Evolutionary conservation across 2,329 filamentous ascomycete species (phyloP).

Genomic region (Talaromyces atroroseus): DNA sequence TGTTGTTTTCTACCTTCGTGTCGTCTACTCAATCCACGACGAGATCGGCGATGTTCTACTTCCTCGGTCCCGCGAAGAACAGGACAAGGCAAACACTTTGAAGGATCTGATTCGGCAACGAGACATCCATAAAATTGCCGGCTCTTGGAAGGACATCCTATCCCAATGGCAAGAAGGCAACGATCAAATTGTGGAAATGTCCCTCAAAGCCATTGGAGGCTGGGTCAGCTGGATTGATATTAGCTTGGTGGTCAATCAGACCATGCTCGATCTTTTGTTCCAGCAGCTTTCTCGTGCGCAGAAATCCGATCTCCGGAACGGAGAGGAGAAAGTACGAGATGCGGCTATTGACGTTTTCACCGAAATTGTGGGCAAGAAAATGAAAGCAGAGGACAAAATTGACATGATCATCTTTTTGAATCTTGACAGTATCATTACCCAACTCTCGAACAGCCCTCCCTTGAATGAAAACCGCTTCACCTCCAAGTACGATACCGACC

Average conservation of each 20-base stretch:
- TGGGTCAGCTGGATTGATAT: constrained; percentile 99
- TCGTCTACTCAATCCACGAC: constrained; percentile 86
- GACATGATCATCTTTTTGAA: constrained; percentile 90
- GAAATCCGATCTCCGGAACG: constrained; percentile 56
- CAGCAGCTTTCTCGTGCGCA: constrained; percentile 75
- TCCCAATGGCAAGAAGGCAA: constrained; percentile 67
- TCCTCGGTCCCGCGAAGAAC: constrained; percentile 68
- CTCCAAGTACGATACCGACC: constrained; percentile 85
- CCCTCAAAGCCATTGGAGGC: constrained; percentile 83
- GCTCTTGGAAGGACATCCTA: constrained; percentile 88
- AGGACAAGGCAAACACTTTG: constrained; percentile 78
- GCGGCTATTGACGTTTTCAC: constrained; percentile 92
- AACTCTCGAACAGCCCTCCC: constrained; percentile 77
- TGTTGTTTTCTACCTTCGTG: constrained; percentile 80
- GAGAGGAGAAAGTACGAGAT: constrained; percentile 77
- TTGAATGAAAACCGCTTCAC: constrained; percentile 74
- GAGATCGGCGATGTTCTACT: constrained; percentile 94
- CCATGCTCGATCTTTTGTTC: constrained; percentile 78
- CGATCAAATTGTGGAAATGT: constrained; percentile 75
- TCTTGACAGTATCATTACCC: constrained; percentile 74
- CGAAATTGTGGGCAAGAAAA: constrained; percentile 96
- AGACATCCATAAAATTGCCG: constrained; percentile 82
- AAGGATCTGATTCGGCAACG: constrained; percentile 85
- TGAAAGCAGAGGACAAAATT: constrained; percentile 84
- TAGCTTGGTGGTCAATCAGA: constrained; percentile 81